Evolutionary conservation across 805 yeast species (phyloP), one percentile per base, ranked within the genome.

Genomic region (Saturnispora hagleri): DNA sequence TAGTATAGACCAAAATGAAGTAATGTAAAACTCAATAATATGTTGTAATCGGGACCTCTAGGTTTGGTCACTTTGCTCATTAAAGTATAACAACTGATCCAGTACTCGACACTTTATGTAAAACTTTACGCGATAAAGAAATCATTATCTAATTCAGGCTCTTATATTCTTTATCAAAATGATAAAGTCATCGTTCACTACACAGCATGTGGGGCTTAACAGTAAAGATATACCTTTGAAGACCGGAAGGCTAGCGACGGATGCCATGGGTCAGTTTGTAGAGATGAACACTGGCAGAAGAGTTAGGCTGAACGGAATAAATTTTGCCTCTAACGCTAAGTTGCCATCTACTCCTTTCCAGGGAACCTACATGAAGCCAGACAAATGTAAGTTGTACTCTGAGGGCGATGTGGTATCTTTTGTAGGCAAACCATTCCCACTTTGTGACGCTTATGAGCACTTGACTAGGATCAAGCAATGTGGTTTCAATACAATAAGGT

Each of bases 401-500:
- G 55, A 54, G n/a, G 95, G 88, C 8, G 90, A 85, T 54, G 63
- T 69, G 31, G 90, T 86, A 3, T 80, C 90, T n/a, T 89, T 87
- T 68, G 86, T 86, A 0, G 88, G 88, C 1, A 73, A 88, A 50
- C 97, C 97, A 0, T 84, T 87, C 60, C 84, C 90, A 0, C 60
- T 89, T 12, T 80, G 74, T 2, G 90, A 87, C 24, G 90, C 93
- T 0, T 80, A 73, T 52, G 69, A 60, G 38, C 97, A 90, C 64
- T 70, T 90, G 43, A 69, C 65, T 10, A 72, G 95, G 52, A 78
- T 90, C 62, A 86, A 84, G 62, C 72, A 81, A 6, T 78, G 90
- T 79, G 97, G 97, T 1, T 88, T 77, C 66, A 90, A 89, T 63
- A 75, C 84, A 3, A 75, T 90, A 20, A 69, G 97, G 52, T 86